Base-by-base conservation (phyloP, 2,329 filamentous ascomycete species). In the Calonectria pseudoturangicola region DNA sequence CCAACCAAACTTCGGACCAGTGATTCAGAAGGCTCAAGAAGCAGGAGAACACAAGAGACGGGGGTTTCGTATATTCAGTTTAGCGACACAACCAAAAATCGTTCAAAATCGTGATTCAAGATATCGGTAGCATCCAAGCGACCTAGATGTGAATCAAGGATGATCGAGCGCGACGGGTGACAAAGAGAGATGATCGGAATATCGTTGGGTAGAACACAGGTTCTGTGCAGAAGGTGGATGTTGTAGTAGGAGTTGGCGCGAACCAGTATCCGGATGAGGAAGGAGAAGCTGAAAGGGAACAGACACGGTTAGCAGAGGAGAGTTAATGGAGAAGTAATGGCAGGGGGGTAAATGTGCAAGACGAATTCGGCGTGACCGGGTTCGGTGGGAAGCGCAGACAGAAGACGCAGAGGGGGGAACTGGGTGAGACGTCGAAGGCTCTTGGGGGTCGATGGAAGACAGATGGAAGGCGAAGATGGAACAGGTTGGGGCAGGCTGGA, bases 201-300 rank as follows among this genome's bases (percentile, higher is more conserved):
- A 76, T 73, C 67, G 77, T 74, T 63, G 75, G 72, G 79, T 73
- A 64, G 64, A 66, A 65, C 75, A 36, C 5, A n/a, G n/a, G n/a
- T 68, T 64, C 68, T 73, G 56, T 73, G 68, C 71, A 56, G 15
- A 47, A 67, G 48, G 33, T 60, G 62, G 73, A 71, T 71, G 75
- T 76, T 73, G 76, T 69, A 70, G 68, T 68, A 56, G 74, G 70
- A 72, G 75, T 66, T 74, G 70, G 76, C 58, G 58, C 58, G 69
- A 41, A 62, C 64, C 68, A 70, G 18, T 63, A 45, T 39, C 71
- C 62, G 73, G 72, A 76, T 76, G 68, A 73, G 70, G 68, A 75
- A 70, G 72, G 73, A 73, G 69, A 74, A 73, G 68, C 78, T 80
- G 73, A 63, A 54, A 56, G 30, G 60, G 71, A 73, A 63, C 51